Percentiles rank a stretch among this genome's conserved stretches.
Conservation (phyloP, 2,329 filamentous ascomycete genomes). For the Venturia carpophila region DNA sequence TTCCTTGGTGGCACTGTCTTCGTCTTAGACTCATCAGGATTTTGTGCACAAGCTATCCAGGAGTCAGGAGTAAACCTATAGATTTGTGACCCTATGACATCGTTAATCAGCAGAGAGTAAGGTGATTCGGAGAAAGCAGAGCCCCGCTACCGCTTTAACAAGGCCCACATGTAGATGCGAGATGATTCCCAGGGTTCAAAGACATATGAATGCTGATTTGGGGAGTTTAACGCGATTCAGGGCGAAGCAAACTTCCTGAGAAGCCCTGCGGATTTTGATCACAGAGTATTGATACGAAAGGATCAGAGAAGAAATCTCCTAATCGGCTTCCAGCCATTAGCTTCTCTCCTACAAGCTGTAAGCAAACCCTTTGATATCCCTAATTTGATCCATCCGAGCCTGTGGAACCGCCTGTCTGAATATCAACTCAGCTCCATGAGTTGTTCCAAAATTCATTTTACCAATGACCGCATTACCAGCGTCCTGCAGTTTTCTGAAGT, state of each 20-base stretch:
- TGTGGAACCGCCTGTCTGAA: background rate
- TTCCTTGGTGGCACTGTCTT: too few relatives aligned
- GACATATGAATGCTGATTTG: background rate
- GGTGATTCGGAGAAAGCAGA: too few relatives aligned
- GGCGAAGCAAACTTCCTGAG: background rate
- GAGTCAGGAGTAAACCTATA: too few relatives aligned
- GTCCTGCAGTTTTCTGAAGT: conserved; percentile 23
- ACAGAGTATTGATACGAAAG: background rate
- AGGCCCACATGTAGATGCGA: too few relatives aligned
- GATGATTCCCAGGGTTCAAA: too few relatives aligned
- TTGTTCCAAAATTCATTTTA: conserved; percentile 24
- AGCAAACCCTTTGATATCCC: background rate
- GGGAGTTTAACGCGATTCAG: background rate
- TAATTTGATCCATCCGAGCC: background rate
- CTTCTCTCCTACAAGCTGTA: background rate
- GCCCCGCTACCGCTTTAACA: too few relatives aligned
- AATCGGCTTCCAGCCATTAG: too few relatives aligned
- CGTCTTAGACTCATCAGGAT: too few relatives aligned
- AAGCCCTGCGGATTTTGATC: background rate
- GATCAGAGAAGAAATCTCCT: background rate
- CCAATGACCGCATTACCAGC: conserved; percentile 25
- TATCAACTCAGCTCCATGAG: background rate
- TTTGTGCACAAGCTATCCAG: too few relatives aligned
- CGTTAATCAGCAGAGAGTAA: too few relatives aligned
- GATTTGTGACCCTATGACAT: too few relatives aligned